Conservation (phyloP, 148 eudicot genomes). For the Dysphania ambrosioides region DNA sequence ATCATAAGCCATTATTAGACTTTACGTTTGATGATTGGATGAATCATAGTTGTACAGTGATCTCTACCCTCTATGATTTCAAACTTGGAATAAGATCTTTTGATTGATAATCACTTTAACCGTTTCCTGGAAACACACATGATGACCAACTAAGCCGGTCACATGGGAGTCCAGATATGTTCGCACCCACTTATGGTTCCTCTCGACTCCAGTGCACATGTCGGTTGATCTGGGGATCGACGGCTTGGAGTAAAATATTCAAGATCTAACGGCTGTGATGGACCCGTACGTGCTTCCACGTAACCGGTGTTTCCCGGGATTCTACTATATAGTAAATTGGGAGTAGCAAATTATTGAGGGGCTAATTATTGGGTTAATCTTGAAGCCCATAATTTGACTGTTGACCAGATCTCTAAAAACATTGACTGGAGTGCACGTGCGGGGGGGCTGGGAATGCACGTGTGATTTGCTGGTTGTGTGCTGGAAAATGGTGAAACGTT, state of each 20-base stretch:
- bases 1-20: too few relatives aligned
- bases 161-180: slow-evolving; percentile 27
- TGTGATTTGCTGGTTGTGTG: slow-evolving; percentile 32
- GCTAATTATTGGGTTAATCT: too few relatives aligned
- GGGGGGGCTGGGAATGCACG: slow-evolving; percentile 20
- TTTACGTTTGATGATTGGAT: neutral
- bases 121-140: too few relatives aligned
- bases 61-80: neutral
- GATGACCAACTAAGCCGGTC: slow-evolving; percentile 33
- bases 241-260: neutral
- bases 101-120: slow-evolving; percentile 28
- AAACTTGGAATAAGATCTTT: slow-evolving; percentile 10
- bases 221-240: slow-evolving; percentile 7
- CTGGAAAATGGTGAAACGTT: slow-evolving; percentile 28
- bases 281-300: slow-evolving; percentile 17
- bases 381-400: too few relatives aligned
- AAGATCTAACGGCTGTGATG: slow-evolving; percentile 12
- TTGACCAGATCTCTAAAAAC: too few relatives aligned
- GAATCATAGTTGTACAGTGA: neutral
- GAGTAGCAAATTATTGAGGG: too few relatives aligned
- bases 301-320: slow-evolving; percentile 17
- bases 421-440: slow-evolving; percentile 36
- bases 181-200: slow-evolving; percentile 2
- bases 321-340: neutral
- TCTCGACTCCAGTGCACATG: slow-evolving; percentile 19